Conservation (phyloP, 768 basidiomycete genomes). For the Agrocybe chaxingu region DNA sequence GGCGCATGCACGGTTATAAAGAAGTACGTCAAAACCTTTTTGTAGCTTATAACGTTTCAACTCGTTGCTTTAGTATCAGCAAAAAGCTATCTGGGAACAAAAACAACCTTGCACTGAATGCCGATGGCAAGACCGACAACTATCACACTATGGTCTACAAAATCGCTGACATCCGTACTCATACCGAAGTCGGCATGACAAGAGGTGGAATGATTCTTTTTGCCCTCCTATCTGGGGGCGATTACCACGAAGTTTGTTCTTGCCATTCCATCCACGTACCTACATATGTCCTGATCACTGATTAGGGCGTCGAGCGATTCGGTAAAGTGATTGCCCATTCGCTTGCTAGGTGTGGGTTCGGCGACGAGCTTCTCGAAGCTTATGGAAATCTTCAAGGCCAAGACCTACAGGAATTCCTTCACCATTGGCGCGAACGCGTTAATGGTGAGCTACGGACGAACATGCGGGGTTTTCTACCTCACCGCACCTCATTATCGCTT, state of each 20-base stretch:
- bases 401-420: constrained; percentile 41
- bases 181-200: constrained; percentile 61
- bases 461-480: constrained; percentile 40
- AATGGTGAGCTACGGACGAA: constrained; percentile 49
- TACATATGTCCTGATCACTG: not conserved
- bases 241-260: constrained; percentile 45
- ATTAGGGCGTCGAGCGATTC: constrained; percentile 38
- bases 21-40: constrained; percentile 11
- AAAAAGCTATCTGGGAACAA: constrained; percentile 52
- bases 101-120: constrained; percentile 15
- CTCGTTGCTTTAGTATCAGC: constrained; percentile 36
- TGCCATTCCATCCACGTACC: constrained; percentile 26
- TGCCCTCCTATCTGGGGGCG: constrained; percentile 67
- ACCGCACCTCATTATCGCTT: constrained; percentile 43
- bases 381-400: constrained; percentile 28
- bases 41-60: not conserved
- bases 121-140: constrained; percentile 14
- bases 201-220: constrained; percentile 60
- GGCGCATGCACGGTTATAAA: constrained; percentile 16
- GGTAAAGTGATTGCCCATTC: constrained; percentile 55
- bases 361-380: constrained; percentile 49
- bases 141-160: constrained; percentile 32
- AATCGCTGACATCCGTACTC: constrained; percentile 43
- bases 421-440: constrained; percentile 45
- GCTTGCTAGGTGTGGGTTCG: constrained; percentile 63